Conservation (phyloP, 176 grass and related monocot genomes). For the Carex kokanica region DNA sequence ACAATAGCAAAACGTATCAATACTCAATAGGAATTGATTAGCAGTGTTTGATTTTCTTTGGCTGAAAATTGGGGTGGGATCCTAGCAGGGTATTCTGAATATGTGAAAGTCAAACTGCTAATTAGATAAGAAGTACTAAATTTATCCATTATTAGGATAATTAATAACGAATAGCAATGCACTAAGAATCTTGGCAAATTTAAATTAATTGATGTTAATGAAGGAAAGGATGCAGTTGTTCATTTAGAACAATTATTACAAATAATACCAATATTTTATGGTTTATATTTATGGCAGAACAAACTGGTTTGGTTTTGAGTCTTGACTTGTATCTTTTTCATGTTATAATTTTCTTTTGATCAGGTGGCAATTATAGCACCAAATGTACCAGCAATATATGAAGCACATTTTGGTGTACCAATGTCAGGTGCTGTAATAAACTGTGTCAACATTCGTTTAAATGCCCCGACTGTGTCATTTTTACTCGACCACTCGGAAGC, state of each 20-base stretch:
- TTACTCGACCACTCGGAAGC: slow-evolving; percentile 70
- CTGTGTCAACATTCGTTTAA: slow-evolving; percentile 70
- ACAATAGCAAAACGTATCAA: not conserved
- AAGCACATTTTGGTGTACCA: slow-evolving; percentile 93
- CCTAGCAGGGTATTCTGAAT: not conserved
- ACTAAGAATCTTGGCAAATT: not conserved
- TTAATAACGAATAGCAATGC: not conserved
- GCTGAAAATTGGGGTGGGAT: not conserved
- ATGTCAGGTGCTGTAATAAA: slow-evolving; percentile 91
- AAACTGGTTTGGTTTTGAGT: not conserved
- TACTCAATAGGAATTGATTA: not conserved
- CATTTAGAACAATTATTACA: not conserved
- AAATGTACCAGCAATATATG: slow-evolving; percentile 85
- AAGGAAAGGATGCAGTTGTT: not conserved
- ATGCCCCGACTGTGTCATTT: slow-evolving; percentile 72
- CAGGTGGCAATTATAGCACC: slow-evolving; percentile 93
- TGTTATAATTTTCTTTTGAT: slow-evolving; percentile 18
- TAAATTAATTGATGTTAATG: not conserved
- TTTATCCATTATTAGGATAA: not conserved
- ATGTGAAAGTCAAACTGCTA: not conserved
- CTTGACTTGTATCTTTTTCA: slow-evolving; percentile 11
- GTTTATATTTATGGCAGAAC: not conserved
- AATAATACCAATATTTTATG: not conserved
- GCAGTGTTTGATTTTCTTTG: not conserved
- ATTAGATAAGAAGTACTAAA: not conserved